These are phyloP conservation scores for Cercophora samala DNA, from an alignment of 495 filamentous ascomycete species.

Conservation along the genomic window DNA sequence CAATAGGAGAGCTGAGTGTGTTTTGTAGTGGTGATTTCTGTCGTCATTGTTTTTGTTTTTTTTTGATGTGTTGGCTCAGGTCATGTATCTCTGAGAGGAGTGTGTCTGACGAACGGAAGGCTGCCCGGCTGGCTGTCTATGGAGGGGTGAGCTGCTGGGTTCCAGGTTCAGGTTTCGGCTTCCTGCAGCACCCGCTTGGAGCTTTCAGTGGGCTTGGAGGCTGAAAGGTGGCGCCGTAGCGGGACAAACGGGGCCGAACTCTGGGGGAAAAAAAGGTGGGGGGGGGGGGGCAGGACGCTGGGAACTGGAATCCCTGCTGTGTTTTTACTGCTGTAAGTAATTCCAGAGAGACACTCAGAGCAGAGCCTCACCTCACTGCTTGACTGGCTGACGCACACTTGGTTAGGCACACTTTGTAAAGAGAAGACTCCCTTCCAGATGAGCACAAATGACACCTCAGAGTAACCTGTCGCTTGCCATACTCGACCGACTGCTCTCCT, in stretches of 20 bases:
- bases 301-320: neutral
- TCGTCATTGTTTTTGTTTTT: neutral
- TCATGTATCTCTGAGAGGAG: no score
- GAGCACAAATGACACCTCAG: neutral
- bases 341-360: neutral
- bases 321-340: no score
- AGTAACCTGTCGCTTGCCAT: neutral
- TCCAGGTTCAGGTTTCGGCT: neutral
- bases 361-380: neutral
- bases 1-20: neutral
- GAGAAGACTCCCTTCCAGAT: neutral
- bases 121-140: neutral
- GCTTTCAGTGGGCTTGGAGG: neutral
- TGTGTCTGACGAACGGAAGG: no score
- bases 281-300: neutral
- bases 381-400: neutral
- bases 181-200: neutral
- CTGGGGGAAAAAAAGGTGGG: slow-evolving; percentile 2
- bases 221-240: neutral
- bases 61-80: neutral
- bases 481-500: neutral
- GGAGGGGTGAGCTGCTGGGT: neutral
- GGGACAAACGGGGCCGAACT: slow-evolving; percentile 8
- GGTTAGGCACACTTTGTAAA: neutral
- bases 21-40: neutral